These are phyloP conservation scores for Penicillium coprophilum DNA, from an alignment of 495 filamentous ascomycete species.

Conservation along the genomic window DNA sequence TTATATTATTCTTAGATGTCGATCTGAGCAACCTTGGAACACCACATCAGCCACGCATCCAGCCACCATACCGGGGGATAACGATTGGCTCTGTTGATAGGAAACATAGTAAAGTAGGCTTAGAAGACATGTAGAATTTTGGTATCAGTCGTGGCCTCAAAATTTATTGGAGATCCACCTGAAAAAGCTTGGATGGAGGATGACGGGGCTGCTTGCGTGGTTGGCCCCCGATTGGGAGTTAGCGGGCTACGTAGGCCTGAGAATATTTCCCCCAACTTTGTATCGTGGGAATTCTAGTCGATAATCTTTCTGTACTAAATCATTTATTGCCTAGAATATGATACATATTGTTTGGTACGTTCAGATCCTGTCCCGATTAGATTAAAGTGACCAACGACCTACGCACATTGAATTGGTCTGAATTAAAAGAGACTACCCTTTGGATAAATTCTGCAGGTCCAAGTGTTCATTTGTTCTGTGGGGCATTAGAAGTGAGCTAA, in stretches of 20 bases:
- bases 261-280: slow-evolving; percentile 3
- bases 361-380: background rate
- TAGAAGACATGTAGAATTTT: background rate
- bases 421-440: background rate
- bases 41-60: slow-evolving; percentile 12
- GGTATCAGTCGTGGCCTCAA: background rate
- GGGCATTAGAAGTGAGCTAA: background rate
- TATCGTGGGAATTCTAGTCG: no score
- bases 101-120: slow-evolving; percentile 7
- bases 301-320: background rate
- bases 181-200: slow-evolving; percentile 21
- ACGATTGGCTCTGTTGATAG: slow-evolving; percentile 15
- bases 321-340: background rate
- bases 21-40: slow-evolving; percentile 14
- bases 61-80: background rate
- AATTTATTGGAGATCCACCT: slow-evolving; percentile 12
- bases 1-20: slow-evolving; percentile 16
- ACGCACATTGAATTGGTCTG: background rate
- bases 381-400: background rate
- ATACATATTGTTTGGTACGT: background rate
- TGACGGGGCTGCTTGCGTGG: slow-evolving; percentile 32
- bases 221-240: slow-evolving; percentile 16
- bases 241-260: slow-evolving; percentile 21
- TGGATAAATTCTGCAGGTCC: background rate
- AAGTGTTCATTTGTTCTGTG: background rate